phyloP scores from a whole-genome alignment of 192 early-diverging fungal species.

The Entomortierella beljakovae region DNA sequence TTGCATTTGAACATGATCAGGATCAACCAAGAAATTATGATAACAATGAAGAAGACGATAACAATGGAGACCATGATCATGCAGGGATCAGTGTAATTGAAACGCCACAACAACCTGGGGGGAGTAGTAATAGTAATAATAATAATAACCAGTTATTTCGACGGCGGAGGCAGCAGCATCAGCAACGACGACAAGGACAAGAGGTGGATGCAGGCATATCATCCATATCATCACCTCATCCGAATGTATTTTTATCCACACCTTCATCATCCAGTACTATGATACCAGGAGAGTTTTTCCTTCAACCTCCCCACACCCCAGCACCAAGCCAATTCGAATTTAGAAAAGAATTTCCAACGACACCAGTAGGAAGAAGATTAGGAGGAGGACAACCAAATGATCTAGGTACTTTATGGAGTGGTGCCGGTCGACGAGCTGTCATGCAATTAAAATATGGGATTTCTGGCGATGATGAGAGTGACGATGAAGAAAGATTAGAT shows the following conservation, averaged over 20 bases:
- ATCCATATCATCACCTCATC: not conserved
- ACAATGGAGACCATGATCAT: not conserved
- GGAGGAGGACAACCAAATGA: not conserved
- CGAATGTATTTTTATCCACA: not conserved
- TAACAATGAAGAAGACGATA: not conserved
- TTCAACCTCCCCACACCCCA: not conserved
- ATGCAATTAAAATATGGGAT: constrained; percentile 15
- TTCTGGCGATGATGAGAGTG: not conserved
- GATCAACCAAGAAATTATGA: not conserved
- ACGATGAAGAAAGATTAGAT: not conserved
- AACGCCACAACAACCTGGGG: not conserved
- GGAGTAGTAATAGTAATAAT: not conserved
- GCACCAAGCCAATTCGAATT: not conserved
- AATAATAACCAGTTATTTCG: not conserved
- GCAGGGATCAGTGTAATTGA: not conserved
- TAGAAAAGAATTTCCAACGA: not conserved
- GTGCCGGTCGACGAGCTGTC: constrained; percentile 1
- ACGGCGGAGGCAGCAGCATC: not conserved
- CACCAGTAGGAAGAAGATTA: not conserved
- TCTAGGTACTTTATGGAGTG: constrained; percentile 1
- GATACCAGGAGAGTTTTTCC: not conserved
- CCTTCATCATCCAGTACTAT: not conserved
- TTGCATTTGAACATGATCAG: not conserved
- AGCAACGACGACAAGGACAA: not conserved
- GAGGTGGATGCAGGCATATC: not conserved